Base-by-base conservation (phyloP, 2,329 filamentous ascomycete species). In the Chaetomium sp. region DNA sequence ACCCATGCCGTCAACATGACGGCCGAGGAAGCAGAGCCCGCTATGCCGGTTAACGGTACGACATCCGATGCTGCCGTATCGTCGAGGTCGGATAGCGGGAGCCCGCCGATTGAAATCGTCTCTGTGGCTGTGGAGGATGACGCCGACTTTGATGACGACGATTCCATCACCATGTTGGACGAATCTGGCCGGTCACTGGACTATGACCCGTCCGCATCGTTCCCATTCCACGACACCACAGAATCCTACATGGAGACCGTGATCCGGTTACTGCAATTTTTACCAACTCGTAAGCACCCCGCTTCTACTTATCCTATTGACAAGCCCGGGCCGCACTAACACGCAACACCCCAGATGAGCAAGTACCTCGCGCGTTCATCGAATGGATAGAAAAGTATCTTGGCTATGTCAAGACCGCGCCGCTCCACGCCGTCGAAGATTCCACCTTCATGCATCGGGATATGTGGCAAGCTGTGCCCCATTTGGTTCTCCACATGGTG, bases 391-490 rank as follows among this genome's bases (percentile, higher is more conserved):
- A 80, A 8, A 74, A 72, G 19, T 86, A 82, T 71, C 68, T 87
- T 25, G 67, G 66, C 25, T 82, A 78, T 68, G 77, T 78, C 42
- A 72, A 70, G 38, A 69, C 70, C 23, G 75, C 76, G 21, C 70
- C 77, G 3, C 71, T 74, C 27, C 72, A 75, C 12, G 70, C 71
- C 3, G 76, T 80, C 6, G 72, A 79, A n/a, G 75, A 81, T 29
- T 80, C 80, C 1, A 82, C 79, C 62, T 74, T 73, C 19, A 75
- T 76, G 35, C 76, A 86, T 64, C 76, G 72, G 38, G 71, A 76
- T 3, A 83, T 88, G 68, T 89, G 86, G 86, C 68, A 73, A 35
- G 66, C 73, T 2, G 77, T 88, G 29, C 84, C 86, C 0, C 80
- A 83, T 0, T 69, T 87, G 10, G 76, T 86, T 21, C 78, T 67